Evolutionary conservation across 2,329 filamentous ascomycete species (phyloP), one percentile per base, ranked within the genome.

Genomic region (Capronia americana): DNA sequence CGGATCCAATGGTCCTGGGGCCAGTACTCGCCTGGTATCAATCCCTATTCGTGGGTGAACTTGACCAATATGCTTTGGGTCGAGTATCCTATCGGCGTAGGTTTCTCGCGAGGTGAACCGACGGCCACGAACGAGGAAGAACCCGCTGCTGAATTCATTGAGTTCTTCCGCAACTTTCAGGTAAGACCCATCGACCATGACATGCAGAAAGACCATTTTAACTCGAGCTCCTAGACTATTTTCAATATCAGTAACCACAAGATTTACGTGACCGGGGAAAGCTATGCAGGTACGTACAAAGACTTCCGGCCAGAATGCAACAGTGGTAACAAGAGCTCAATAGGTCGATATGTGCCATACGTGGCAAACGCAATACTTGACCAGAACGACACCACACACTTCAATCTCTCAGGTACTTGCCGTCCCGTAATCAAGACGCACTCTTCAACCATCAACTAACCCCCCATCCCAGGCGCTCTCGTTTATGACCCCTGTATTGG

Each of bases 201-300:
- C 50, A 17, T 26, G n/a, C 5, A 24, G 20, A 23, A 24, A 23
- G 24, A 1, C 20, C n/a, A 28, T 7, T 2, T 17, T 14, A 53
- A 53, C 5, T 28, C 12, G 17, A 84, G 28, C 23, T n/a, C 86
- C 70, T 41, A 69, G 65, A 64, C 53, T 4, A 64, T 70, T 28
- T 70, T 70, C 62, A 79, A 79, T 17, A 74, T 85, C 64, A 77
- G 84, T 46, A 79, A 80, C 24, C 82, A 79, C 74, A 83, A 84
- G 69, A 81, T 85, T 1, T 86, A 85, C 69, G 74, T 86, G 28
- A 83, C 84, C 3, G 84, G 85, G 60, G 85, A 87, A 70, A 81
- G 79, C 2, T 86, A 86, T 72, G 84, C 81, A 3, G 56, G 50
- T 53, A 53, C 23, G 50, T 24, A 17, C 44, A 24, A 53, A 23